Evolutionary conservation across 1,284 basidiomycete genomes (phyloP).

Genomic region (Heterobasidion parviporum): DNA sequence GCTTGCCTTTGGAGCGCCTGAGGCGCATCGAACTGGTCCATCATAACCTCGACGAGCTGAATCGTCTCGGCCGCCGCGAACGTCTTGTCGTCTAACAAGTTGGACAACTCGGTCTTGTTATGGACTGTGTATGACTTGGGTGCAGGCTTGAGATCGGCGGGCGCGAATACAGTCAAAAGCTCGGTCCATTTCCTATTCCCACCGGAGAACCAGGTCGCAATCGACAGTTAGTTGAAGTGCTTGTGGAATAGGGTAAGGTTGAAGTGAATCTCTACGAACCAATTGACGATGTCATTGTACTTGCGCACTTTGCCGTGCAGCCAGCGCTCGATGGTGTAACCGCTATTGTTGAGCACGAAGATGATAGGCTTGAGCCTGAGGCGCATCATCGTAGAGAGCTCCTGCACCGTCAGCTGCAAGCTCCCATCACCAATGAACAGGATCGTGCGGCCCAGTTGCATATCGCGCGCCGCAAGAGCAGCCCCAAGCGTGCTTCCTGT

Average conservation of each 20-base stretch:
- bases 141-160: slow-evolving; percentile 40
- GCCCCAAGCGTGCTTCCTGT: slow-evolving; percentile 72
- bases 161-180: slow-evolving; percentile 46
- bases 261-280: slow-evolving; percentile 24
- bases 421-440: slow-evolving; percentile 86
- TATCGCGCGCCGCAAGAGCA: slow-evolving; percentile 71
- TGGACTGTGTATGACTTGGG: slow-evolving; percentile 58
- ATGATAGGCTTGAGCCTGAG: slow-evolving; percentile 67
- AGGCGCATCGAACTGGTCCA: slow-evolving; percentile 71
- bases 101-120: slow-evolving; percentile 56
- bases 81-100: slow-evolving; percentile 46
- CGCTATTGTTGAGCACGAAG: slow-evolving; percentile 85
- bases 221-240: not conserved
- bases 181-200: slow-evolving; percentile 43
- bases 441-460: slow-evolving; percentile 57
- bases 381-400: slow-evolving; percentile 73
- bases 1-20: slow-evolving; percentile 46
- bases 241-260: not conserved
- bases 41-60: slow-evolving; percentile 74
- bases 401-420: slow-evolving; percentile 69
- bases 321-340: slow-evolving; percentile 83
- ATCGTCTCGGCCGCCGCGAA: slow-evolving; percentile 59
- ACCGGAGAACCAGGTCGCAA: not conserved
- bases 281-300: slow-evolving; percentile 69
- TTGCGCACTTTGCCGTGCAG: slow-evolving; percentile 60